Evolutionary conservation across 768 basidiomycete species (phyloP), one percentile per base, ranked within the genome.

Genomic region (Antrodiella citrinella): DNA sequence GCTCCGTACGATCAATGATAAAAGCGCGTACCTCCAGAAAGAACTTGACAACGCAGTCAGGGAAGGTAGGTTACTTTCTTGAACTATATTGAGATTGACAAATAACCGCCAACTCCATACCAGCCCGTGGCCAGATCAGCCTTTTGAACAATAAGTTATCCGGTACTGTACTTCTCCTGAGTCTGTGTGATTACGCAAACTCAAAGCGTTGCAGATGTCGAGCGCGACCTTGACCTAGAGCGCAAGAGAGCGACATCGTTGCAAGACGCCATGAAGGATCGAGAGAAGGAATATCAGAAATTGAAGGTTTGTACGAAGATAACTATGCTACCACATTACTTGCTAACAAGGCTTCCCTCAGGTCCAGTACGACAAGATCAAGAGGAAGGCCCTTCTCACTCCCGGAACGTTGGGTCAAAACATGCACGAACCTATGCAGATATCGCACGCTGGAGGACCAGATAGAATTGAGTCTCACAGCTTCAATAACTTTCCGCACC

Each of bases 261-360:
- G 22, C 86, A 89, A 58, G 88, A 92, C 30, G 68, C 77, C 1
- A 73, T 83, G 2, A 76, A 81, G 57, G 88, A 91, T 59, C 75
- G 82, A 57, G 90, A 91, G 54, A 90, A 85, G 59, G 91, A 91
- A 59, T 92, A 91, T 59, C 85, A 86, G 50, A 91, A 88, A 61
- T 76, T 92, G 38, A 92, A 91, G 74, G 90, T 80, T 19, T 9
- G 63, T 49, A 9, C 7, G 7, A 7, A 7, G 20, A 19, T 13
- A 2, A 15, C n/a, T 18, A 4, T 49, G 15, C 23, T 24, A 47
- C 44, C 30, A 1, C 18, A n/a, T 35, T 38, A 26, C 26, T 38
- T 48, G 30, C 47, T n/a, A n/a, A n/a, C n/a, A n/a, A n/a, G n/a
- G n/a, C n/a, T n/a, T n/a, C 26, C 30, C 15, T 7, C 51, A 91